Evolutionary conservation across 2,329 filamentous ascomycete species (phyloP), one percentile per base, ranked within the genome.

Genomic region (Mollisia scopiformis): DNA sequence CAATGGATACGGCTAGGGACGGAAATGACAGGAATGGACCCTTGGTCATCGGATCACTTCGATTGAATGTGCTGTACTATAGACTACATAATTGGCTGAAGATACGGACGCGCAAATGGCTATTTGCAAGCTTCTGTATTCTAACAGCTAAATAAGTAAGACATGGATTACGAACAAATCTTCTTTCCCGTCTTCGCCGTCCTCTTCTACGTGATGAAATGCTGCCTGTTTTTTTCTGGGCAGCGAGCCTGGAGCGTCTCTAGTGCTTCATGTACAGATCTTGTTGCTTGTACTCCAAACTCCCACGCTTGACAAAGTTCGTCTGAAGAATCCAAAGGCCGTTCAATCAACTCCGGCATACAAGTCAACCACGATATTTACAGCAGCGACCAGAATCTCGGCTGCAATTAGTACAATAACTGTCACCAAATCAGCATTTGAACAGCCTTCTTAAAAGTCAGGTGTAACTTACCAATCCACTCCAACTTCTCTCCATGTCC

Each of bases 361-460:
- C 67, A 98, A 74, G 76, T 98, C 95, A 33, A 98, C 95, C 30
- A 97, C 84, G 65, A 99, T 98, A 75, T 98, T 98, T 70, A 98
- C 89, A 19, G 87, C 90, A 1, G 93, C 93, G 51, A 98, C 93
- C 7, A 97, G 79, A 64, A 98, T 97, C 75, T 99, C 95, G 13
- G 93, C 93, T 7, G 93, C 94, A 72, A 99, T 97, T 53, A 99
- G 86, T 23, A 98, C 84, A 70, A 99, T 98, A 46, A 99, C 93
- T 93, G 60, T 51, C 47, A 46, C 43, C 54, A 37, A 64, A 57
- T n/a, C n/a, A n/a, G 14, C 35, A 30, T 8, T 27, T 4, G 7
- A 13, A 39, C 10, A 41, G 19, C 19, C 11, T 14, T 11, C 27
- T 21, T 28, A 14, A 11, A 31, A 52, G 16, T 27, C 23, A 30